Percentiles rank a stretch among this genome's conserved stretches.
phyloP scores from a whole-genome alignment of 257 asterid species.

The Solanum appendiculatum region DNA sequence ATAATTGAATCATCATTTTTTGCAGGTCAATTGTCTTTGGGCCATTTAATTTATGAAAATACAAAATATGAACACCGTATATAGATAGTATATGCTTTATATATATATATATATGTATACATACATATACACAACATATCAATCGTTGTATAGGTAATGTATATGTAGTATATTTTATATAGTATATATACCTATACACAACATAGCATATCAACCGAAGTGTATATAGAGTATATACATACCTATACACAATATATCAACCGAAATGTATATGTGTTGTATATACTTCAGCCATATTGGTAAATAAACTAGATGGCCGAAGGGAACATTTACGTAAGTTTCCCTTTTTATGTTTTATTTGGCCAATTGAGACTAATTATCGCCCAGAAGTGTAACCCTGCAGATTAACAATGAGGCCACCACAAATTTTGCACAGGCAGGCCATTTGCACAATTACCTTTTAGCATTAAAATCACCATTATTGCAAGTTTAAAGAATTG shows the following conservation, averaged over 20 bases:
- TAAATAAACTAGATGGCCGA: too few species aligned
- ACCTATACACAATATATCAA: too few species aligned
- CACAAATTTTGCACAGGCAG: too few species aligned
- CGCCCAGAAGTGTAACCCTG: neutral
- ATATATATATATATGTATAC: too few species aligned
- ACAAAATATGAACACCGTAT: too few species aligned
- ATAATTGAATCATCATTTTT: neutral
- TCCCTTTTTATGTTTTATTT: neutral
- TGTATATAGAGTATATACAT: too few species aligned
- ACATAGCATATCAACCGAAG: too few species aligned
- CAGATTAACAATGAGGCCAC: neutral
- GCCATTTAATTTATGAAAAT: neutral
- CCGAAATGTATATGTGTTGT: too few species aligned
- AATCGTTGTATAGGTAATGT: neutral
- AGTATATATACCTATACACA: too few species aligned
- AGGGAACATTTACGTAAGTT: too few species aligned
- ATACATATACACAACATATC: neutral
- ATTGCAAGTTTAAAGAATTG: neutral
- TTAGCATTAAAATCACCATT: neutral
- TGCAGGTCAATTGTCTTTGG: neutral
- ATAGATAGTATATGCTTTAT: too few species aligned
- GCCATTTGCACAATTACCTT: too few species aligned
- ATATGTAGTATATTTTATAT: neutral
- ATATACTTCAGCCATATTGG: neutral
- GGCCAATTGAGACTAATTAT: neutral